Evolutionary conservation across 164 flowering plant genomes (phyloP).

Genomic region (Annona squamosa): DNA sequence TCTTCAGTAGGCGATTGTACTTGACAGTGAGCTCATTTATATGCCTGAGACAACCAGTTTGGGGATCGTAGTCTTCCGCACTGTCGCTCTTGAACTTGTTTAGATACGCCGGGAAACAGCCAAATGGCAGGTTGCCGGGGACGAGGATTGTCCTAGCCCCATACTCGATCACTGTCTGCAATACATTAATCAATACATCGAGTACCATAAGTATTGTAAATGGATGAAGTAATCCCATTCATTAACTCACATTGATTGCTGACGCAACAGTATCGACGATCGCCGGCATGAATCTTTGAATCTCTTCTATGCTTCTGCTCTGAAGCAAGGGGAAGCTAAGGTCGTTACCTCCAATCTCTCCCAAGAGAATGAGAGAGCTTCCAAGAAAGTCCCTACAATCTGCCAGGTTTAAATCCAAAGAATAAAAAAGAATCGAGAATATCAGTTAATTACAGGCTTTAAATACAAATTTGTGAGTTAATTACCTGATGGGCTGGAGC

Average conservation of each 20-base stretch:
- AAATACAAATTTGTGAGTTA: background rate
- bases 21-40: background rate
- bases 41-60: background rate
- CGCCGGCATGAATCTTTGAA: constrained; percentile 8
- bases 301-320: constrained; percentile 6
- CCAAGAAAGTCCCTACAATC: constrained; percentile 15
- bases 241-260: constrained; percentile 17
- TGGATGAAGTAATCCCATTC: background rate
- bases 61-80: background rate
- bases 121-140: background rate
- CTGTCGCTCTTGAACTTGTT: background rate
- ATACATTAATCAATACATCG: background rate
- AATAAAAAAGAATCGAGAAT: background rate
- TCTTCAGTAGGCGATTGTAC: background rate
- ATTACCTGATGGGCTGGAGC: background rate
- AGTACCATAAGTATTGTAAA: background rate
- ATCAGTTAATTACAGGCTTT: background rate
- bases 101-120: background rate
- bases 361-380: constrained; percentile 21
- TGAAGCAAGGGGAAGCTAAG: constrained; percentile 10
- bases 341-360: constrained; percentile 38
- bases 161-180: background rate
- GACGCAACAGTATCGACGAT: constrained; percentile 19
- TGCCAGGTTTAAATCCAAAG: background rate
- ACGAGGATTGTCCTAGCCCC: constrained; percentile 1